Percentiles rank a stretch among this genome's conserved stretches.
These are phyloP conservation scores for Fusarium xylarioides DNA, from an alignment of 2,329 filamentous ascomycete species.

Conservation along the genomic window DNA sequence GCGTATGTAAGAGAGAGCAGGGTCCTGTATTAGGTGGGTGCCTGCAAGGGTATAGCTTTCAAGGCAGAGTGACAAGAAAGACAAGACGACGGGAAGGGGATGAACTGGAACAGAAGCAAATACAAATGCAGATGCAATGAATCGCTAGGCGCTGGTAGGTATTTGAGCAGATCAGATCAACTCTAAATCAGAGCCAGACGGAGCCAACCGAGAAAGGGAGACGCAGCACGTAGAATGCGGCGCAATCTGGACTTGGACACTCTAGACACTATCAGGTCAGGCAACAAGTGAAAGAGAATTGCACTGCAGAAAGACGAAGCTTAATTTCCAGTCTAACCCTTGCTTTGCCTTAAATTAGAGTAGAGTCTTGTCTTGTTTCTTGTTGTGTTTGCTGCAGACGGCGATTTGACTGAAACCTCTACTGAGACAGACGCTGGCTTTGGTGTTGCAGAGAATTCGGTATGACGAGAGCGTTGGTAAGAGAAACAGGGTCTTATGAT, in stretches of 20 bases:
- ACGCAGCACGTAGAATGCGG: constrained; percentile 23
- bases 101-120: constrained; percentile 7
- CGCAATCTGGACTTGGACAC: constrained; percentile 15
- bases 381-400: constrained; percentile 27
- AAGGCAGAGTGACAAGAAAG: constrained; percentile 9
- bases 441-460: constrained; percentile 10
- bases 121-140: background rate
- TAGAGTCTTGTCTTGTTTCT: constrained; percentile 5
- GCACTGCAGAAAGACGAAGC: constrained; percentile 19
- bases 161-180: constrained; percentile 20
- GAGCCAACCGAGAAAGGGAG: constrained; percentile 19
- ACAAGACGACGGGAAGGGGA: background rate
- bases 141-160: constrained; percentile 1
- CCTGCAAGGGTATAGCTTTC: constrained; percentile 6
- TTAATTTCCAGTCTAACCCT: constrained; percentile 21
- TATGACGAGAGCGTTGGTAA: constrained; percentile 1
- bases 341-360: constrained; percentile 2
- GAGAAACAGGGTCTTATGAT: constrained; percentile 7
- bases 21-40: constrained; percentile 8
- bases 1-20: background rate
- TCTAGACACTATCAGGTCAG: background rate
- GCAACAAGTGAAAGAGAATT: background rate
- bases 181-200: constrained; percentile 12
- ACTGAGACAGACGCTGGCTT: constrained; percentile 25
- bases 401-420: constrained; percentile 30